Conservation (phyloP, 78 protist genomes). For the Polysphondylium violaceum region DNA sequence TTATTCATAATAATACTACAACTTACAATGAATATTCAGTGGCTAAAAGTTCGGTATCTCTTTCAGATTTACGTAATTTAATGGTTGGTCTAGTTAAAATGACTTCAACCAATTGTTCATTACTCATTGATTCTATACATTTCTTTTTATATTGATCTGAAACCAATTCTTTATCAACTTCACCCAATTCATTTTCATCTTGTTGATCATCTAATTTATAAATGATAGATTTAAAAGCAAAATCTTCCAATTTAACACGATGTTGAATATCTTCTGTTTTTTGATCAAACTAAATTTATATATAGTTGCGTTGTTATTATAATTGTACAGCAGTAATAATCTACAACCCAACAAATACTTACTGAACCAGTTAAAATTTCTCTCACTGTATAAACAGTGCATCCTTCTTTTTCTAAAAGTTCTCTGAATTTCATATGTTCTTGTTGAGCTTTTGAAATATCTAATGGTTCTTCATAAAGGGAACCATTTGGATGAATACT, state of each 20-base stretch:
- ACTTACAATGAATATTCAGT: constrained; percentile 68
- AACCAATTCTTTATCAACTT: constrained; percentile 30
- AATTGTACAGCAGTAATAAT: background rate
- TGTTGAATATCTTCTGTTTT: constrained; percentile 65
- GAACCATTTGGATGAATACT: constrained; percentile 91
- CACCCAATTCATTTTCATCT: constrained; percentile 42
- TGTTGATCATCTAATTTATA: constrained; percentile 75
- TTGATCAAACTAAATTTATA: background rate
- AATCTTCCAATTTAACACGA: constrained; percentile 85
- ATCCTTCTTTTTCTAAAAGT: constrained; percentile 69
- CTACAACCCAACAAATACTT: background rate
- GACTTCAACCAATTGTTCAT: constrained; percentile 86
- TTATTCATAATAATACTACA: background rate
- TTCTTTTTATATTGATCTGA: constrained; percentile 82
- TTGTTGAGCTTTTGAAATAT: constrained; percentile 79
- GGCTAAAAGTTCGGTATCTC: constrained; percentile 77
- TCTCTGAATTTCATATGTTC: constrained; percentile 80
- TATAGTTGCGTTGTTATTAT: background rate
- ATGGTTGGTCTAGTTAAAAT: constrained; percentile 89
- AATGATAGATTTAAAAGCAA: constrained; percentile 76
- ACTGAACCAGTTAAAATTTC: constrained; percentile 58
- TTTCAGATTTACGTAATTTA: constrained; percentile 55
- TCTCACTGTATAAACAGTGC: constrained; percentile 66
- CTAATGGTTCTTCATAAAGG: constrained; percentile 91
- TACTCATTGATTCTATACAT: constrained; percentile 82